Conservation (phyloP, 768 basidiomycete genomes). For the Cystoderma amianthinum region DNA sequence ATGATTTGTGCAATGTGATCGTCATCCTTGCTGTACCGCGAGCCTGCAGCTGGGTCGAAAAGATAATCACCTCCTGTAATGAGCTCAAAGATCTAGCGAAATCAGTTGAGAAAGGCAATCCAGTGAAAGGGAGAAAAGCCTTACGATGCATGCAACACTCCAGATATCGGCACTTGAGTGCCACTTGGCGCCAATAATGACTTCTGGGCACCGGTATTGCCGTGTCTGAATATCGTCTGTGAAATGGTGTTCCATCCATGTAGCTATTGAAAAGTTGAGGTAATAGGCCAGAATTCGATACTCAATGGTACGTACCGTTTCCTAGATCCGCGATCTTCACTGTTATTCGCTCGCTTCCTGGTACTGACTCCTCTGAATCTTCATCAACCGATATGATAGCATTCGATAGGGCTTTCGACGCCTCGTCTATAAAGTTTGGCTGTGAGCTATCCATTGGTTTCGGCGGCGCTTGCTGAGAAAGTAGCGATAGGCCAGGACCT, state of each 20-base stretch:
- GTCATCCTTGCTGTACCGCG: constrained; percentile 93
- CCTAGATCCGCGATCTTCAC: constrained; percentile 99
- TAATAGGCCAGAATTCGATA: no score
- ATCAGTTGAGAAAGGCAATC: constrained; percentile 28
- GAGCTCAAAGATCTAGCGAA: constrained; percentile 84
- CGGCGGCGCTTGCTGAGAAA: constrained; percentile 62
- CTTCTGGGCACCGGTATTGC: constrained; percentile 96
- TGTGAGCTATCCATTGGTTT: constrained; percentile 13
- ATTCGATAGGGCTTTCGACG: constrained; percentile 5
- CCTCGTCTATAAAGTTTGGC: constrained; percentile 10
- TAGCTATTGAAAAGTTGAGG: no score
- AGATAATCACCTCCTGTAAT: constrained; percentile 93
- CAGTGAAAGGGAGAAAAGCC: constrained; percentile 23
- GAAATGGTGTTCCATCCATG: constrained; percentile 93
- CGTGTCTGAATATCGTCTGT: constrained; percentile 97
- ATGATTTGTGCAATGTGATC: constrained; percentile 93
- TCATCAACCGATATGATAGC: constrained; percentile 27
- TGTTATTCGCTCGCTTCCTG: constrained; percentile 58
- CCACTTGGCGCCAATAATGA: constrained; percentile 95
- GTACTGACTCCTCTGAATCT: constrained; percentile 22
- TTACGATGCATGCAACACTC: constrained; percentile 91
- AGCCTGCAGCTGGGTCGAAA: constrained; percentile 93
- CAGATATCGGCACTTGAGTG: constrained; percentile 93
- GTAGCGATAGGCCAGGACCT: constrained; percentile 55
- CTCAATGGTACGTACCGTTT: constrained; percentile 85